Evolutionary conservation across 257 asterid genomes (phyloP), one percentile per base, ranked within the genome.

Genomic region (Striga asiatica): DNA sequence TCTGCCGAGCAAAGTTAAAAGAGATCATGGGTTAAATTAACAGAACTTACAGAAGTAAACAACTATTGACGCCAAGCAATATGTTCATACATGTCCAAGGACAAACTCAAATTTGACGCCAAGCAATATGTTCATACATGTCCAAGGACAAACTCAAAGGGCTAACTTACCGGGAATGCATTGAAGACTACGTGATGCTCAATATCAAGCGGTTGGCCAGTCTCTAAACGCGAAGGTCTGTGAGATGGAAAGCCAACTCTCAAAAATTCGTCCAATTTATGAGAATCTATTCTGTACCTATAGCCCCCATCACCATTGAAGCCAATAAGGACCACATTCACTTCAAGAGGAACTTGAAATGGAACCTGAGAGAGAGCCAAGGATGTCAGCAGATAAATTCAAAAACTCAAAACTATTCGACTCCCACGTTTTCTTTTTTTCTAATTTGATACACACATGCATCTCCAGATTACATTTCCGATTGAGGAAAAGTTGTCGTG

Each of bases 341-440:
- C 98, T 76, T 92, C 98, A 64, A 92, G 95, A 47, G 98, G 98
- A 34, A 92, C 98, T 82, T 84, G 95, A 71, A 92, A 92, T 10
- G 99, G 99, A 69, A 92, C 99, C 99, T 92, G 80, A 68, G 62
- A 25, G 24, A 56, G 46, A 58, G 54, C 9, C 2, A 43, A 48
- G 10, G 27, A 64, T 55, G 64, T 51, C 24, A 73, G 65, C 25
- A 52, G 58, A 69, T 22, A 27, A 0, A 34, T 12, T 31, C 22
- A 49, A 28, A 10, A 27, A 23, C 8, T 12, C 47, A 39, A 28
- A 66, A 10, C 46, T 42, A 43, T 17, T 35, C 35, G 38, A 29
- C 11, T 39, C 19, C 12, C 49, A 54, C 46, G 12, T 18, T 12
- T 1, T 0, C 21, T 12, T 1, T 0, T 28, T 35, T 38, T 38